Evolutionary conservation across 371 early-diverging fungal species (phyloP), one percentile per base, ranked within the genome.

Genomic region (Rhizomucor miehei): DNA sequence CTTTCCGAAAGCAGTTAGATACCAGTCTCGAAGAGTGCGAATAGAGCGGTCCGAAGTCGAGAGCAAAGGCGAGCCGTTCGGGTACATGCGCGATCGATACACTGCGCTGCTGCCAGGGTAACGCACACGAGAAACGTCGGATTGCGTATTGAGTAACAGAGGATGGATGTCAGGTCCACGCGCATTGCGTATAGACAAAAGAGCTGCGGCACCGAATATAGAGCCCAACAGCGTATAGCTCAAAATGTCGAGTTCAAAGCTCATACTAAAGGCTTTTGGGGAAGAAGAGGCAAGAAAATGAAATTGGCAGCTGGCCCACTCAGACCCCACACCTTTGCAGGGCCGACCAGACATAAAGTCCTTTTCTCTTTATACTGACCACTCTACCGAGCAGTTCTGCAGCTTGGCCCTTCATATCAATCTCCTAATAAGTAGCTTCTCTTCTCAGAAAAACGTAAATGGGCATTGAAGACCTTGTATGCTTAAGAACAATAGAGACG

Each of bases 131-230:
- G 84, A 69, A 24, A 86, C 80, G 36, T 82, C 74, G 0, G 89
- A 71, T 65, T 92, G 94, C 37, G 85, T 78, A 25, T 87, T 78
- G 14, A 92, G 78, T 17, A 86, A 62, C 19, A 89, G 73, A 17
- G 91, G 92, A 60, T 92, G 91, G 19, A 89, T 75, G 64, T 92
- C 93, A 23, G 91, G 87, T 38, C 77, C 72, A 56, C 82, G 81
- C 10, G 81, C 68, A 52, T 77, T 79, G 46, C 75, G 71, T 55
- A 81, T 51, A 3, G 79, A 78, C 35, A 75, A 23, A 2, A 75
- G 46, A 10, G 79, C 65, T 1, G 73, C 67, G 11, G 79, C 73
- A 25, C 75, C 67, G 45, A 71, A 65, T 25, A 78, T 78, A 23
- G 73, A 65, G 1, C 65, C 64, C 3, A 78, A 29, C 6, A 78